Percentiles rank a stretch among this genome's conserved stretches.
Evolutionary conservation across 257 asterid species (phyloP).

Genomic region (Echium plantagineum): DNA sequence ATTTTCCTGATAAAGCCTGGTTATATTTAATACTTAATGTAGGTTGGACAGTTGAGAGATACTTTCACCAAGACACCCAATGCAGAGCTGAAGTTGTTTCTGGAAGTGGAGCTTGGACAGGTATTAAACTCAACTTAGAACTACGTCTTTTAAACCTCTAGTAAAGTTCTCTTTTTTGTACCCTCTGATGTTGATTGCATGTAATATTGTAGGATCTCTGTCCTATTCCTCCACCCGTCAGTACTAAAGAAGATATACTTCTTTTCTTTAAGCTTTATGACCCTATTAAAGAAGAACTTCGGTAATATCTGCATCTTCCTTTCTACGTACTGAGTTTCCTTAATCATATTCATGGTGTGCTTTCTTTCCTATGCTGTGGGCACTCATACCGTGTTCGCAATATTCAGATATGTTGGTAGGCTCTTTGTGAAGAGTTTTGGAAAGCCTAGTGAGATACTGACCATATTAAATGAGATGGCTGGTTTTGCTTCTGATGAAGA

Average conservation of each 20-base stretch:
- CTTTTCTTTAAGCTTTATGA: conserved; percentile 69
- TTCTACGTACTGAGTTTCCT: background rate
- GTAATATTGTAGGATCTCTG: conserved; percentile 35
- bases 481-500: conserved; percentile 68
- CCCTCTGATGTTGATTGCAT: conserved; percentile 2
- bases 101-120: conserved; percentile 58
- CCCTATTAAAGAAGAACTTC: conserved; percentile 61
- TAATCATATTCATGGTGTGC: background rate
- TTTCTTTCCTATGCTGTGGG: conserved; percentile 1
- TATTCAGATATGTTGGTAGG: conserved; percentile 61
- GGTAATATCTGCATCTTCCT: conserved; percentile 23
- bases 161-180: conserved; percentile 1
- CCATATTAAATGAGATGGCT: conserved; percentile 57
- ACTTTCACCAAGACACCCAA: conserved; percentile 47
- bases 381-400: background rate
- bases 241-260: conserved; percentile 52
- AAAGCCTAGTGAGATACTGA: conserved; percentile 50
- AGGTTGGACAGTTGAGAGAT: conserved; percentile 75
- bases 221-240: conserved; percentile 54
- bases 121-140: conserved; percentile 21
- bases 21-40: conserved; percentile 6
- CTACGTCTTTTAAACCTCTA: conserved; percentile 1
- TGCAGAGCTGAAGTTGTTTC: conserved; percentile 61
- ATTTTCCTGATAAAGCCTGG: background rate
- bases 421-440: conserved; percentile 47